Evolutionary conservation across 768 basidiomycete genomes (phyloP).

Genomic region (Kwoniella botswanensis): DNA sequence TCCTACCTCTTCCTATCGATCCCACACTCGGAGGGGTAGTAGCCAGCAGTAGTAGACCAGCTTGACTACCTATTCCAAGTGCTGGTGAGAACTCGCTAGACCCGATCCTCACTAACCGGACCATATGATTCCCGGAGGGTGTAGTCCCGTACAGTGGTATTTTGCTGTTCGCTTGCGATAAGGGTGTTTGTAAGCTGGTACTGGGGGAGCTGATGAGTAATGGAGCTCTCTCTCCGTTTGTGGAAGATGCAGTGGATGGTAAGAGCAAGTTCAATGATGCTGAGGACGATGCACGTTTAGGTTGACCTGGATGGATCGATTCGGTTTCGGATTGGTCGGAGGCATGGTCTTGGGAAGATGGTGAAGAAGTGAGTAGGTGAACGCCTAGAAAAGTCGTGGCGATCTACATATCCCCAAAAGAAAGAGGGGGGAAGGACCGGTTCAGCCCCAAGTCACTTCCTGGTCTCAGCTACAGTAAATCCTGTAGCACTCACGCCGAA

Average conservation of each 20-base stretch:
- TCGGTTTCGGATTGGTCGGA: constrained; percentile 3
- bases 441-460: too few species aligned
- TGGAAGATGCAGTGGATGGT: constrained; percentile 7
- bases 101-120: constrained; percentile 25
- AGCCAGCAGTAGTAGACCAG: constrained; percentile 48
- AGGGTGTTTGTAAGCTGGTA: background rate
- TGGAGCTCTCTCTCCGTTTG: constrained; percentile 32
- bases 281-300: constrained; percentile 28
- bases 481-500: constrained; percentile 56
- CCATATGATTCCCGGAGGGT: constrained; percentile 5
- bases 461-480: too few species aligned
- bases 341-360: constrained; percentile 4
- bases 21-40: constrained; percentile 38
- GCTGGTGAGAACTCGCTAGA: constrained; percentile 35
- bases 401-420: too few species aligned
- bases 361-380: constrained; percentile 71
- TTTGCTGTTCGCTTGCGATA: background rate
- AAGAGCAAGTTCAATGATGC: constrained; percentile 30
- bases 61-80: constrained; percentile 41
- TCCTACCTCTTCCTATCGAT: constrained; percentile 21
- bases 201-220: background rate
- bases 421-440: too few species aligned
- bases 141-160: background rate
- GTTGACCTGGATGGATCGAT: constrained; percentile 5
- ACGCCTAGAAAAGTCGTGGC: constrained; percentile 88